phyloP scores from a whole-genome alignment of 164 flowering plant genomes.

The Aristolochia fimbriata region DNA sequence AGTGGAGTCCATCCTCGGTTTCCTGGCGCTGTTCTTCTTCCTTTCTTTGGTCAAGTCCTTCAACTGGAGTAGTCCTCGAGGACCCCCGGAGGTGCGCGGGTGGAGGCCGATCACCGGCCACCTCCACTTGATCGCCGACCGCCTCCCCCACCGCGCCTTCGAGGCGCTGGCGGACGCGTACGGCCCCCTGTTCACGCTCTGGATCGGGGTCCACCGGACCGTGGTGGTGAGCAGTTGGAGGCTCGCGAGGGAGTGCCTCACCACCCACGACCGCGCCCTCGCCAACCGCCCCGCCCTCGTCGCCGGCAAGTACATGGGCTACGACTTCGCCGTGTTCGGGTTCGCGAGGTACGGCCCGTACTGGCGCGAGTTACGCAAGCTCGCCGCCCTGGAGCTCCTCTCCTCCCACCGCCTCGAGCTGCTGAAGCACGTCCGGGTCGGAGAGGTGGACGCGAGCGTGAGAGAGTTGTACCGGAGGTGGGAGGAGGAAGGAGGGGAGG shows the following conservation, averaged over 20 bases:
- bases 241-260: slow-evolving; percentile 10
- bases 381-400: slow-evolving; percentile 2
- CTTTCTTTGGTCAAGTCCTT: too few relatives aligned
- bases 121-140: neutral
- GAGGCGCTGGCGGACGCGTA: slow-evolving; percentile 4
- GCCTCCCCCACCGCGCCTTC: neutral
- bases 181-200: slow-evolving; percentile 4
- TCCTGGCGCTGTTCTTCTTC: too few relatives aligned
- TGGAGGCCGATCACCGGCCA: slow-evolving; percentile 7
- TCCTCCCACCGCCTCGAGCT: slow-evolving; percentile 1
- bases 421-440: slow-evolving; percentile 1
- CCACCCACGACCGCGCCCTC: slow-evolving; percentile 6
- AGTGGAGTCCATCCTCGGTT: too few relatives aligned
- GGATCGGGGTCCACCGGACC: slow-evolving; percentile 1
- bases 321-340: slow-evolving; percentile 4
- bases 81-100: slow-evolving; percentile 3
- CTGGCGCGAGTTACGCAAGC: slow-evolving; percentile 8
- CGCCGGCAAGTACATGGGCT: slow-evolving; percentile 4
- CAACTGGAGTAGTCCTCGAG: neutral
- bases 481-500: neutral
- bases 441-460: neutral
- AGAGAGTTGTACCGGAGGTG: neutral
- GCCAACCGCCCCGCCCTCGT: neutral
- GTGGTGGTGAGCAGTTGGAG: slow-evolving; percentile 6
- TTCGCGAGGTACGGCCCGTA: slow-evolving; percentile 2